Evolutionary conservation across 768 basidiomycete genomes (phyloP).

Genomic region (Hypholoma sublateritium): DNA sequence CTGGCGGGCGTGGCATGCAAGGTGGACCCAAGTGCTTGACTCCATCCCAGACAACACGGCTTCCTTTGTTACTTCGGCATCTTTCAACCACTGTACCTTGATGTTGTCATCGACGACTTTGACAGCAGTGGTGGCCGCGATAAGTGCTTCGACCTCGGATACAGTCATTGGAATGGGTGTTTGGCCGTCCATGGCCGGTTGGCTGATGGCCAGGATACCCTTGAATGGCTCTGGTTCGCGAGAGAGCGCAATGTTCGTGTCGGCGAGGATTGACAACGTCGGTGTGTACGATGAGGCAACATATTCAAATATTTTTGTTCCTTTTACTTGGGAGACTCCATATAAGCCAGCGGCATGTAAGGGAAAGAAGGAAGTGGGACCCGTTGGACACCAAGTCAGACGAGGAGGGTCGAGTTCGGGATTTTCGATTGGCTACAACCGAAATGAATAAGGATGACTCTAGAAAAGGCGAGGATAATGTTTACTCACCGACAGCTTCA

Average conservation of each 20-base stretch:
- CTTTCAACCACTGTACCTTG: background rate
- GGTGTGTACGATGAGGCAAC: background rate
- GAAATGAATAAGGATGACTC: background rate
- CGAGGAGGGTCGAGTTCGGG: background rate
- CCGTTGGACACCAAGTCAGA: background rate
- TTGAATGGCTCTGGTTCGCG: background rate
- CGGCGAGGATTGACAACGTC: background rate
- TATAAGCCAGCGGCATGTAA: constrained; percentile 1
- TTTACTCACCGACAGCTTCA: background rate
- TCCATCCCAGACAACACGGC: background rate
- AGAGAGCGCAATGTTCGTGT: background rate
- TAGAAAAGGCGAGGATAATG: background rate
- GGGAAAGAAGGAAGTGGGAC: background rate
- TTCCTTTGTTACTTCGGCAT: background rate
- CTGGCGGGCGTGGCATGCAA: constrained; percentile 35
- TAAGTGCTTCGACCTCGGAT: background rate
- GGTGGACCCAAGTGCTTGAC: constrained; percentile 23
- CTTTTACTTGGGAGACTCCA: background rate
- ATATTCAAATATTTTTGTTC: background rate
- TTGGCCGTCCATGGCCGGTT: background rate
- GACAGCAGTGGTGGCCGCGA: background rate
- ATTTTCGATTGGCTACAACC: background rate
- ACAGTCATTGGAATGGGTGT: background rate
- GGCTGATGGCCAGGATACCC: background rate
- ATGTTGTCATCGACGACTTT: background rate